Percentiles rank a stretch among this genome's conserved stretches.
These are phyloP conservation scores for Aristolochia contorta DNA, from an alignment of 164 flowering plant genomes.

Conservation along the genomic window DNA sequence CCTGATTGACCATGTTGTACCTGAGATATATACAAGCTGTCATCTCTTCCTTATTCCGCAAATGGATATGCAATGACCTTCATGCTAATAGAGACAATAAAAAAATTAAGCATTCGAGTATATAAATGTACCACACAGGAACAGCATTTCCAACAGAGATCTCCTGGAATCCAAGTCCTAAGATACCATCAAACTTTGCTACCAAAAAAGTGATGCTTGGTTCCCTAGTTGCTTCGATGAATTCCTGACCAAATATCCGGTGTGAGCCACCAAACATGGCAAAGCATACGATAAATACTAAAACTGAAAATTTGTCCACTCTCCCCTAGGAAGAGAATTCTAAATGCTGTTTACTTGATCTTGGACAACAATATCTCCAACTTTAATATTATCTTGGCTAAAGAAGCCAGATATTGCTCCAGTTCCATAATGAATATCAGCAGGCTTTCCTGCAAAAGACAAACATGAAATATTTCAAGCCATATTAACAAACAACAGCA, in stretches of 20 bases:
- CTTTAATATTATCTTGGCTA: constrained; percentile 58
- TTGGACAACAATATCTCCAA: constrained; percentile 69
- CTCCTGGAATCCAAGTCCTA: constrained; percentile 91
- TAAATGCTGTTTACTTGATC: constrained; percentile 41
- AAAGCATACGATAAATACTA: too few species aligned
- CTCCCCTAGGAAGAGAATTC: neutral
- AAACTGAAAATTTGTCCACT: neutral
- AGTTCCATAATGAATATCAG: constrained; percentile 75
- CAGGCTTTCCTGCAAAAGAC: constrained; percentile 39
- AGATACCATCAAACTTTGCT: constrained; percentile 90
- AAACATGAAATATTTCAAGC: neutral
- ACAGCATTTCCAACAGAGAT: constrained; percentile 72
- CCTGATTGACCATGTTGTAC: constrained; percentile 82
- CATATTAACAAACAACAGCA: neutral
- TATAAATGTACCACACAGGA: constrained; percentile 60
- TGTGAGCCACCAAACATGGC: neutral
- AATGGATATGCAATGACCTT: too few species aligned
- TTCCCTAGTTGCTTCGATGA: constrained; percentile 84
- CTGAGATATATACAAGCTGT: constrained; percentile 19
- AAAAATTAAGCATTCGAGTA: too few species aligned
- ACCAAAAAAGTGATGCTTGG: constrained; percentile 69
- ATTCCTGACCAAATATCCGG: constrained; percentile 32
- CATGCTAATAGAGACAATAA: too few species aligned
- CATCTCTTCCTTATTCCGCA: neutral
- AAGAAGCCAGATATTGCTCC: constrained; percentile 82